Evolutionary conservation across 1,284 basidiomycete species (phyloP).

Genomic region (Phellinidium pouzarii): DNA sequence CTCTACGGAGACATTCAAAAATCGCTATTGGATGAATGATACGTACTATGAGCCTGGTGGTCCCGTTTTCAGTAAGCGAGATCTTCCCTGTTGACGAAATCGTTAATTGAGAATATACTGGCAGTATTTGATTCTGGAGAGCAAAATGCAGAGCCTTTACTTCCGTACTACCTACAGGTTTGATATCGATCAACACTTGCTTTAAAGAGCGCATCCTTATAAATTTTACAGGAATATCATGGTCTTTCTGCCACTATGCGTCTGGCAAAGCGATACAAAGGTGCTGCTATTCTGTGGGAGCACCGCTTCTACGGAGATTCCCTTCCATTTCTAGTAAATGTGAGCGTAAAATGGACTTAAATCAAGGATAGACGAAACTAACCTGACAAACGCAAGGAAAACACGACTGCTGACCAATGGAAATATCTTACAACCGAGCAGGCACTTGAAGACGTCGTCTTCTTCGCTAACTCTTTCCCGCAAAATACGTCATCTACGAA

Average conservation of each 20-base stretch:
- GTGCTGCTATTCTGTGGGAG: constrained; percentile 49
- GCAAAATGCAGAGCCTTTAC: constrained; percentile 40
- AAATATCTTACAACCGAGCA: constrained; percentile 52
- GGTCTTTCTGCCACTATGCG: constrained; percentile 44
- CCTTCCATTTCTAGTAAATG: constrained; percentile 44
- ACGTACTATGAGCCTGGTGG: constrained; percentile 47
- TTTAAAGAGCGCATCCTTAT: not conserved
- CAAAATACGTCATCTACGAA: constrained; percentile 20
- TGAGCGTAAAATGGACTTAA: constrained; percentile 21
- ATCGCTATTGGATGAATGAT: constrained; percentile 49
- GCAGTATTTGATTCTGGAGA: constrained; percentile 47
- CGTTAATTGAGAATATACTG: not conserved
- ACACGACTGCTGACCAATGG: constrained; percentile 46
- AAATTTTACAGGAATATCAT: constrained; percentile 37
- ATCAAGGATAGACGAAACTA: too few relatives aligned
- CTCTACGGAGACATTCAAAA: constrained; percentile 33
- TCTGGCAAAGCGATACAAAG: constrained; percentile 39
- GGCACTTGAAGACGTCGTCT: constrained; percentile 50
- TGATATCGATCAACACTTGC: not conserved
- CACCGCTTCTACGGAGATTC: constrained; percentile 51
- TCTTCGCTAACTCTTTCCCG: constrained; percentile 45
- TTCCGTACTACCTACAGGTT: constrained; percentile 42
- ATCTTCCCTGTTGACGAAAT: constrained; percentile 3
- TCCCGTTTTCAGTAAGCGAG: constrained; percentile 35
- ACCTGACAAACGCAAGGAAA: too few relatives aligned